Evolutionary conservation across 1,284 basidiomycete genomes (phyloP), one percentile per base, ranked within the genome.

Genomic region (Puccinia sorghi): DNA sequence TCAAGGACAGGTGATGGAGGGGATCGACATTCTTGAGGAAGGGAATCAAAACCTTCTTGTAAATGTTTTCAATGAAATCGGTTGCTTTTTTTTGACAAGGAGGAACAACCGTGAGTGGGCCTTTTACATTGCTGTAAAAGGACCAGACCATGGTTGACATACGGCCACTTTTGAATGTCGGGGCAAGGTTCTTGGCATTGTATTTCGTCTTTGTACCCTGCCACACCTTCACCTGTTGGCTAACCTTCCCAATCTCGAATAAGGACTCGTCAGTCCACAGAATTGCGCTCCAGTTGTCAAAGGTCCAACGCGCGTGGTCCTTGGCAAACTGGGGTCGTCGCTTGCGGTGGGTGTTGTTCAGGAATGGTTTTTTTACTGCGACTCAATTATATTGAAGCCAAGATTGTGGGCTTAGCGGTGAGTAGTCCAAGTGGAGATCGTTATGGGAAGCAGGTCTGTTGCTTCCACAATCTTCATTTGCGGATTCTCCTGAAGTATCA

Each of bases 71-170:
- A n/a, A 72, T 72, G 17, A 72, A 54, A n/a, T 56, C 12, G 7
- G 11, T 9, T 17, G 50, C 70, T 32, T n/a, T 39, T 41, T 5
- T 20, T 8, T 39, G 43, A 20, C 52, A 15, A 27, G n/a, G 70
- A 12, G 70, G 70, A 17, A 56, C n/a, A 56, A 72, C 20, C 1
- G 52, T 57, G 15, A 54, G 13, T 37, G 46, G 70, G 12, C 25
- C 25, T 37, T 57, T 20, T 3, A 15, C 32, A 17, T 32, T 15
- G 32, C 52, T 32, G 37, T 56, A 57, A 41, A 72, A 72, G 12
- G 50, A 48, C 70, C 70, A 61, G 41, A 22, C 32, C 70, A 72
- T 72, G 27, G 56, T 43, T n/a, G 72, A 73, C 11, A 32, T 7
- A 2, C 72, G 2, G 3, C 72, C 43, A 32, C 57, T 63, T 22